Conservation (phyloP, 768 basidiomycete species). For the Lactarius indigo region DNA sequence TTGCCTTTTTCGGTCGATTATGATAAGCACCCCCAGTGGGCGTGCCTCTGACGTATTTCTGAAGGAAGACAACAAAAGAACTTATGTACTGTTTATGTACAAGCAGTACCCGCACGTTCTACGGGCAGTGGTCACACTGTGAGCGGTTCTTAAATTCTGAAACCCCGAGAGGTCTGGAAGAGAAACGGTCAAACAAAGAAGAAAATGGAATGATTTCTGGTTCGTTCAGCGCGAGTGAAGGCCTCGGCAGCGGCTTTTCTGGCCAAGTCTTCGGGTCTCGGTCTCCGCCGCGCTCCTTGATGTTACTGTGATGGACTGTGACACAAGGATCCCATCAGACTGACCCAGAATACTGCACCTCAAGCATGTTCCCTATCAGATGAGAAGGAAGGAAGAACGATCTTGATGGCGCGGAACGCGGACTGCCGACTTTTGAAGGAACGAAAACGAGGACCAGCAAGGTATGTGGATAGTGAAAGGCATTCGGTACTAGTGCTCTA, state of each 20-base stretch:
- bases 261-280: slow-evolving; percentile 15
- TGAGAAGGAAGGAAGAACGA: not conserved
- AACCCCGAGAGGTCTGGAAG: slow-evolving; percentile 12
- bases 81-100: slow-evolving; percentile 23
- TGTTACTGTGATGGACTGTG: not conserved
- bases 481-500: not conserved
- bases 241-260: slow-evolving; percentile 3
- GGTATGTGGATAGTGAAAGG: not conserved
- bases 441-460: not conserved
- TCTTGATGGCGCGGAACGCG: not conserved
- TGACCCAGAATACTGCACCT: not conserved
- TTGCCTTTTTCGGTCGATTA: slow-evolving; percentile 13
- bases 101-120: not conserved
- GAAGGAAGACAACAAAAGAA: not conserved
- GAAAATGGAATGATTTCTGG: not conserved
- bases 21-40: slow-evolving; percentile 6
- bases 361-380: not conserved
- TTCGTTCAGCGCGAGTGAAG: not conserved
- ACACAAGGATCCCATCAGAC: not conserved
- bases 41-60: slow-evolving; percentile 20
- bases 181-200: not conserved
- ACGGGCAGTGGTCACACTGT: not conserved
- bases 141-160: slow-evolving; percentile 15
- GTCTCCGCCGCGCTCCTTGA: slow-evolving; percentile 1
- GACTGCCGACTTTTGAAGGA: not conserved